A percentile compares a stretch with the other conserved stretches of the same genome.
phyloP scores from a whole-genome alignment of 768 basidiomycete species.

The Termitomyces sp. region DNA sequence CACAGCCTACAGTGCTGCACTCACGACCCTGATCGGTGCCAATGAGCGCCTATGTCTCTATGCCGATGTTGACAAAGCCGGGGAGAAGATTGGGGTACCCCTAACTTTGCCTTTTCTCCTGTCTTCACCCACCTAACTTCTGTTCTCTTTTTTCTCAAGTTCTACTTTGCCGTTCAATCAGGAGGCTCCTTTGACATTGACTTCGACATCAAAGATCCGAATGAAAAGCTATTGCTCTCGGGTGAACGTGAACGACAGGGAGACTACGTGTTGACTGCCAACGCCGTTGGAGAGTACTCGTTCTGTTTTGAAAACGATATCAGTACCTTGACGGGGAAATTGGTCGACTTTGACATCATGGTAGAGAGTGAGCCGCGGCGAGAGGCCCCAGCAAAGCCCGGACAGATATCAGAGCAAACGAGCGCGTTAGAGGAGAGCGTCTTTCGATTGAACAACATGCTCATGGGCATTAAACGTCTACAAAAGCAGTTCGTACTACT shows the following conservation, averaged over 20 bases:
- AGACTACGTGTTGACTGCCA: slow-evolving; percentile 96
- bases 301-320: slow-evolving; percentile 99
- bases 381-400: slow-evolving; percentile 82
- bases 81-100: slow-evolving; percentile 86
- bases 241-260: slow-evolving; percentile 90
- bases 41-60: slow-evolving; percentile 91
- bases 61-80: slow-evolving; percentile 92
- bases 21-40: slow-evolving; percentile 74
- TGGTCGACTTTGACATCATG: slow-evolving; percentile 96
- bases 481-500: slow-evolving; percentile 81
- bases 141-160: slow-evolving; percentile 45
- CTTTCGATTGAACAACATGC: slow-evolving; percentile 81
- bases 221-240: slow-evolving; percentile 81
- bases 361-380: slow-evolving; percentile 94
- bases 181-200: slow-evolving; percentile 97
- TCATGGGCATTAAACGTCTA: slow-evolving; percentile 85
- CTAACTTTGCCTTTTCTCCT: background rate
- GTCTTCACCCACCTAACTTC: slow-evolving; percentile 3
- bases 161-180: slow-evolving; percentile 98
- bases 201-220: slow-evolving; percentile 89
- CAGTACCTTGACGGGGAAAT: slow-evolving; percentile 88
- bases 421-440: slow-evolving; percentile 93
- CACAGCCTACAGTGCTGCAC: slow-evolving; percentile 49
- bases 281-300: slow-evolving; percentile 82
- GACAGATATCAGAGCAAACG: slow-evolving; percentile 89